A percentile compares a stretch with the other conserved stretches of the same genome.
phyloP scores from a whole-genome alignment of 805 yeast species.

The Zygosaccharomyces kombuchaensis region DNA sequence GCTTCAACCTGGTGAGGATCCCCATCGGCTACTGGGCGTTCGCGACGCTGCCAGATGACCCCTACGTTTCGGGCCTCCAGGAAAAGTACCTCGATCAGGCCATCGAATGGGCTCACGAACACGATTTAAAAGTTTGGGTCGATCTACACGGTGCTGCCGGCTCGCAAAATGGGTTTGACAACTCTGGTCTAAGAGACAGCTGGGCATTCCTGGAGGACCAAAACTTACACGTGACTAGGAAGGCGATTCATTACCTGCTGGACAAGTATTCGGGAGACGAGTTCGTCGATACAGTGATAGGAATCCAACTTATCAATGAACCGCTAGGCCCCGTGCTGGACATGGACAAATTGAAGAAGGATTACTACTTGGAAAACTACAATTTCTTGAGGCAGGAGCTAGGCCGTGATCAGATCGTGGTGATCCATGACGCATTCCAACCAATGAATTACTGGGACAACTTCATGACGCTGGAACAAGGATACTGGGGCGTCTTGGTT shows the following conservation, averaged over 20 bases:
- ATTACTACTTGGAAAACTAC: constrained; percentile 63
- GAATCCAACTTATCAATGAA: constrained; percentile 83
- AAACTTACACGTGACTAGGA: constrained; percentile 50
- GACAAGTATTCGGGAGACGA: constrained; percentile 58
- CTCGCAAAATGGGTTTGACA: constrained; percentile 93
- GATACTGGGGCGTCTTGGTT: constrained; percentile 62
- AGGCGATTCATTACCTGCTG: constrained; percentile 51
- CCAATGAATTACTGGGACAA: constrained; percentile 58
- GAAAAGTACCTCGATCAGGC: constrained; percentile 68
- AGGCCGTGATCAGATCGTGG: constrained; percentile 51
- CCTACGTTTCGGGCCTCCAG: constrained; percentile 78
- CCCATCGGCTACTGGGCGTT: constrained; percentile 98
- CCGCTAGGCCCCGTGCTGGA: constrained; percentile 74
- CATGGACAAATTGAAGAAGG: constrained; percentile 47
- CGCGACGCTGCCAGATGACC: constrained; percentile 56
- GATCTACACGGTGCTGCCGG: constrained; percentile 97
- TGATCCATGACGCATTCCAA: constrained; percentile 82
- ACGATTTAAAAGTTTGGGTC: constrained; percentile 74
- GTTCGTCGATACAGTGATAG: constrained; percentile 69
- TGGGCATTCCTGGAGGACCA: constrained; percentile 48
- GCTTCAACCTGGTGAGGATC: constrained; percentile 80
- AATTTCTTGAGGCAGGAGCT: constrained; percentile 49
- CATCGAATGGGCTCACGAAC: constrained; percentile 62
- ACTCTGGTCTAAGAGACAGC: constrained; percentile 76
- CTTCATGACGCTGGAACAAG: constrained; percentile 41